These are phyloP conservation scores for Chamaecyparis obtusa DNA, from an alignment of 75 land plant genomes.

Conservation along the genomic window DNA sequence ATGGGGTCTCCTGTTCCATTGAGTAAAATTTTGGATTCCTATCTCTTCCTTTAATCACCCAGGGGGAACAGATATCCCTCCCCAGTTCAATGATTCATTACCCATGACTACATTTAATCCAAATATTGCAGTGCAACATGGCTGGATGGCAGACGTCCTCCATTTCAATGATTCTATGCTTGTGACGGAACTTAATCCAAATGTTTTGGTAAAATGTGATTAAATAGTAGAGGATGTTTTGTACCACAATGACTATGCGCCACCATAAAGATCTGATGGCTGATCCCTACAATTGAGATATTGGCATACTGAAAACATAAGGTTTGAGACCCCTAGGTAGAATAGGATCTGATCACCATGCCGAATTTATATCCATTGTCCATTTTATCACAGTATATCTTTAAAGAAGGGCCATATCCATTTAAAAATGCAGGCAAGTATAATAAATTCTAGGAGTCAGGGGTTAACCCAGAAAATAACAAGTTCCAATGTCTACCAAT, in stretches of 20 bases:
- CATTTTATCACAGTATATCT: background rate
- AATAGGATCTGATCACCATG: background rate
- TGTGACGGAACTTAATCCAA: background rate
- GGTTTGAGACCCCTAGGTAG: background rate
- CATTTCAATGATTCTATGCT: background rate
- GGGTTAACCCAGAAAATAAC: background rate
- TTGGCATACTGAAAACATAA: background rate
- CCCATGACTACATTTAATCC: background rate
- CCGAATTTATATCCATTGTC: background rate
- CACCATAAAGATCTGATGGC: background rate
- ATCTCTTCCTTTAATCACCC: background rate
- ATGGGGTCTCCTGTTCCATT: background rate
- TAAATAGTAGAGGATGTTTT: background rate
- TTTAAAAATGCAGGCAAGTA: background rate
- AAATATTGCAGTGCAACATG: background rate
- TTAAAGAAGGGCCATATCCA: background rate
- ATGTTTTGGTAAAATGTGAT: too few relatives aligned
- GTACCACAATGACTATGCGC: background rate
- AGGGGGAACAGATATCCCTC: background rate
- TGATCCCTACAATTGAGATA: background rate
- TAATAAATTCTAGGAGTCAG: background rate
- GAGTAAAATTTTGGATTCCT: background rate
- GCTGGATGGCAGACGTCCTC: background rate
- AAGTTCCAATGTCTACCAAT: background rate
- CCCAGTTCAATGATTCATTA: background rate